Evolutionary conservation across 805 yeast species (phyloP).

Genomic region (Metschnikowia drakensbergensis): DNA sequence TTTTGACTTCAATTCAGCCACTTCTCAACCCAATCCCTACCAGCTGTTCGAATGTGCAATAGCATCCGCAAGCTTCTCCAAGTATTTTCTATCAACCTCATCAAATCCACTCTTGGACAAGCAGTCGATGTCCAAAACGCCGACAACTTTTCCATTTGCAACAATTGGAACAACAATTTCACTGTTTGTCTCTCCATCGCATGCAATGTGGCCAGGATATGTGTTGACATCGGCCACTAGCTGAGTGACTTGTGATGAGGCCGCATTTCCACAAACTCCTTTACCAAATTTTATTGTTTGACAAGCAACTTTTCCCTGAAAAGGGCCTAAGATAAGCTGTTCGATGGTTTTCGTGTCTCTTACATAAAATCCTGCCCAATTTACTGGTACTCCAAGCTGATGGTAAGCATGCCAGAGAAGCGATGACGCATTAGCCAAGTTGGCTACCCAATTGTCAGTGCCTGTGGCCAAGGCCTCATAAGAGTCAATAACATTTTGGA

Average conservation of each 20-base stretch:
- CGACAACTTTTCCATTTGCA: constrained; percentile 44
- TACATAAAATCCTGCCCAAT: constrained; percentile 94
- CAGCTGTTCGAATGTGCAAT: constrained; percentile 9
- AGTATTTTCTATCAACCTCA: constrained; percentile 50
- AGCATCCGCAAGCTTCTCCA: constrained; percentile 54
- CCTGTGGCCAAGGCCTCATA: constrained; percentile 62
- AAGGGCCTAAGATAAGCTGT: constrained; percentile 79
- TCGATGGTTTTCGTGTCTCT: constrained; percentile 31
- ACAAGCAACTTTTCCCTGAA: constrained; percentile 96
- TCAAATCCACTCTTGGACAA: constrained; percentile 61
- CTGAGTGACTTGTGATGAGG: constrained; percentile 54
- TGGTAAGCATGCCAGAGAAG: constrained; percentile 85
- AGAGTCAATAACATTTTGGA: constrained; percentile 55
- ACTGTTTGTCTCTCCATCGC: constrained; percentile 92
- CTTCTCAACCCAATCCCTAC: neutral
- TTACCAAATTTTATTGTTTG: constrained; percentile 71
- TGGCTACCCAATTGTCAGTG: constrained; percentile 82
- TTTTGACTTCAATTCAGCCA: neutral
- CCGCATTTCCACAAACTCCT: constrained; percentile 94
- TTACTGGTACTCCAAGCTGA: constrained; percentile 54
- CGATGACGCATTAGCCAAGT: constrained; percentile 81
- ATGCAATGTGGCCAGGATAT: constrained; percentile 93
- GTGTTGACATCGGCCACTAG: constrained; percentile 71
- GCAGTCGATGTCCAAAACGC: constrained; percentile 88
- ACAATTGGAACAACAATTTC: constrained; percentile 87